Evolutionary conservation across 2,329 filamentous ascomycete genomes (phyloP), one percentile per base, ranked within the genome.

Genomic region (Aspergillus neoniger): DNA sequence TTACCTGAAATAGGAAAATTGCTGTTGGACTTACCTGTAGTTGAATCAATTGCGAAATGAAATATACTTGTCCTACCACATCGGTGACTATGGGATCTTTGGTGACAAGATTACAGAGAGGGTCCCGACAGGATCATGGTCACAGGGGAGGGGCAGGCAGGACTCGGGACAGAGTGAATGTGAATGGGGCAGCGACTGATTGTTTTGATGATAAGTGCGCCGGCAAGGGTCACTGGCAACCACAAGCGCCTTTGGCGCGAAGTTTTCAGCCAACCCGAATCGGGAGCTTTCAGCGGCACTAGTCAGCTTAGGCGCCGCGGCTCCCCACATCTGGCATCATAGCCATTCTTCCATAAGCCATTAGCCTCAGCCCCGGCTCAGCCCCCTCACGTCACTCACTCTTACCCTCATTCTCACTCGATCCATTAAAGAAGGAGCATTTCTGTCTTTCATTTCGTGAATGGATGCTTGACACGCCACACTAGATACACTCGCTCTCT

Each of bases 181-280:
- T 36, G 32, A 32, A 47, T 32, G 43, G 38, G 53, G 41, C 25
- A 44, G 49, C 50, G 55, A 52, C 14, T 58, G 59, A 52, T 67
- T 68, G 65, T 68, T 66, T 66, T 67, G 65, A 59, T 60, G 60
- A 56, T 58, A 39, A 55, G 56, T 51, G 58, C 55, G 58, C 39
- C 38, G 39, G 25, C 25, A 32, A 55, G 30, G 28, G 44, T 61
- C 53, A 58, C 54, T 55, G 59, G 61, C 64, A 63, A 65, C 60
- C 55, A 63, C 63, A 68, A 59, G 60, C 65, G 68, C 67, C 32
- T 53, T 61, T 66, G 57, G 57, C 65, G 67, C 67, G 39, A 62
- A 57, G 61, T 60, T 63, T 63, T 68, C 60, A 38, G 51, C 57
- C 62, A 30, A 30, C 47, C 44, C 23, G 8, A 61, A 63, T 58